Conservation (phyloP, 2,329 filamentous ascomycete species). For the Exophiala oligosperma region DNA sequence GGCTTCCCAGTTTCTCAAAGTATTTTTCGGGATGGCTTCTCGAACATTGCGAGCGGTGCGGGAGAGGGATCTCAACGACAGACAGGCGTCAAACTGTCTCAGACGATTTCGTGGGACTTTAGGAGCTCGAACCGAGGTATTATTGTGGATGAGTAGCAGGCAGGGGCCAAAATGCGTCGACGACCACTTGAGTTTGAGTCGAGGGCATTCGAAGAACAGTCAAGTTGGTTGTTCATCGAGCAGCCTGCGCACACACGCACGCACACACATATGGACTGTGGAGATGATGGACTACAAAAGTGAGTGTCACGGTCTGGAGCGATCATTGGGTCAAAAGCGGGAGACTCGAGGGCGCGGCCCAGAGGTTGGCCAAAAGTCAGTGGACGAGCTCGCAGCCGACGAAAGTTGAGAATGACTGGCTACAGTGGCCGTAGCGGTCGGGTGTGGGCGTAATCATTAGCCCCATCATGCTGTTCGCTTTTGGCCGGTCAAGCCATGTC, state of each 20-base stretch:
- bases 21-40: neutral
- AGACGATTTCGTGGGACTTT: neutral
- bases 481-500: too few relatives aligned
- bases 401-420: too few relatives aligned
- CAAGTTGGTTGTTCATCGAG: constrained; percentile 2
- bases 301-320: neutral
- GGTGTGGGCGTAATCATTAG: too few relatives aligned
- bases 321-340: neutral
- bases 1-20: neutral
- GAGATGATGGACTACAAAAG: constrained; percentile 1
- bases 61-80: neutral
- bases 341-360: neutral
- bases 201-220: neutral
- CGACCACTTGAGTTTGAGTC: neutral
- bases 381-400: too few relatives aligned
- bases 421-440: too few relatives aligned
- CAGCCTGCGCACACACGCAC: neutral
- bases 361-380: neutral
- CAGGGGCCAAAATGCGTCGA: neutral
- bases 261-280: neutral
- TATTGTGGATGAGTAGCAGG: neutral
- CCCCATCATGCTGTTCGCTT: too few relatives aligned
- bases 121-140: neutral
- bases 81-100: neutral
- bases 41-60: neutral